Base-by-base conservation (phyloP, 202 grass and related monocot species). In the Carex sylvatica region DNA sequence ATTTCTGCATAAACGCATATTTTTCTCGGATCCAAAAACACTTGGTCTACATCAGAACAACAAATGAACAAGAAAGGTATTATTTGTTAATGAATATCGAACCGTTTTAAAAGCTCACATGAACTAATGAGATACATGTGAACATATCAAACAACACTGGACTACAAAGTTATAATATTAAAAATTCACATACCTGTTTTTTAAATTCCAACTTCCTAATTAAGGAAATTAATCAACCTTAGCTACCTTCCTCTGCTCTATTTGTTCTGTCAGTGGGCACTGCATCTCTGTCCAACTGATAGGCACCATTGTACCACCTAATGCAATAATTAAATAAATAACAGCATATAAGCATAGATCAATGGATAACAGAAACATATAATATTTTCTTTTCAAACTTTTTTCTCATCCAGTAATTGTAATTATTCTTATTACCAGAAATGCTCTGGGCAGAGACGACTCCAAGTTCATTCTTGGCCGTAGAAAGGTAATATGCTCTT, bases 401-500 rank as follows among this genome's bases (percentile, higher is more conserved):
- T 78, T 76, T 20, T 35, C 51, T 55, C 3, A 76, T 76, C 14
- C 55, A 46, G n/a, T 71, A 56, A 31, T 61, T 49, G 13, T 18
- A 49, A 31, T 78, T 22, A 52, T 76, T 9, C 15, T n/a, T 77
- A 60, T 13, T 87, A 98, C 95, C 95, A 65, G 91, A 82, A 86
- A 95, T 90, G 84, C 95, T 98, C 88, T 98, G 92, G 22, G 95
- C 95, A 81, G 92, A 93, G 68, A 98, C 95, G 22, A 98, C 92
- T 79, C 95, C 95, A 26, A 98, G 87, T 89, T 98, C 95, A 85
- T 95, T 95, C 58, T 98, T 87, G 1, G 95, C 95, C 14, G 95
- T 98, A 33, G 95, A 95, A 93, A 98, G 95, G 80, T 98, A 95
- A 90, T 98, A 98, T 12, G 95, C 92, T 81, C 95, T 95, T 90